phyloP scores from a whole-genome alignment of 805 yeast genomes.

The Metschnikowia hibisci region DNA sequence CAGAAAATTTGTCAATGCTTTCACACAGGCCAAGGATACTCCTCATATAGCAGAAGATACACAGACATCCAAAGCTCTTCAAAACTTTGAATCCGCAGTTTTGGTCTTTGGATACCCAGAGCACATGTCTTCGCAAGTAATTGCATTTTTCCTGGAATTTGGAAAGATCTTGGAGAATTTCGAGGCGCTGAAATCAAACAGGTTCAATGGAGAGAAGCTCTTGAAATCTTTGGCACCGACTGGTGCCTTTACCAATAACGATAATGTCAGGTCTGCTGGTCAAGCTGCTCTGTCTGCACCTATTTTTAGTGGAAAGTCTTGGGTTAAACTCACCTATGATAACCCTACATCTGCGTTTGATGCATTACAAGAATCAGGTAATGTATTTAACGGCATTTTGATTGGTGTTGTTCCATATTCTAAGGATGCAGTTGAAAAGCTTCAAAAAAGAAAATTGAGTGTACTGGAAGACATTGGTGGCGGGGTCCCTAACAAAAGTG shows the following conservation, averaged over 20 bases:
- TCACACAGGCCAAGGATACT: constrained; percentile 21
- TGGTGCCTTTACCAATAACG: constrained; percentile 11
- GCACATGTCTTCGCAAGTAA: constrained; percentile 57
- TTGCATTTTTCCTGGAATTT: constrained; percentile 71
- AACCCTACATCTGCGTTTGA: constrained; percentile 71
- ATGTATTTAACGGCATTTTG: constrained; percentile 58
- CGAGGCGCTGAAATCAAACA: constrained; percentile 28
- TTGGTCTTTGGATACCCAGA: constrained; percentile 89
- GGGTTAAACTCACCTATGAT: constrained; percentile 88
- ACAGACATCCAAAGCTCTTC: constrained; percentile 12
- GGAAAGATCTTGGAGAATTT: constrained; percentile 79
- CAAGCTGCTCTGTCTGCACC: constrained; percentile 36
- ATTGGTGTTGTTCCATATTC: constrained; percentile 71
- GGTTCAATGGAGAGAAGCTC: constrained; percentile 6
- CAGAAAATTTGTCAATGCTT: constrained; percentile 41
- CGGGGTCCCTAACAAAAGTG: constrained; percentile 12
- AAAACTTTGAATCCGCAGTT: constrained; percentile 58
- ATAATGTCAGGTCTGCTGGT: not conserved
- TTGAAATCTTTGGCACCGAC: constrained; percentile 10
- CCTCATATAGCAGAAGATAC: constrained; percentile 10
- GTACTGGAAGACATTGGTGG: constrained; percentile 49
- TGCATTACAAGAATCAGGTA: constrained; percentile 82
- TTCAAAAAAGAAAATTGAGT: constrained; percentile 43
- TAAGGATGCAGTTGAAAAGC: constrained; percentile 56
- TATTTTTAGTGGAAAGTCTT: constrained; percentile 77